Evolutionary conservation across 2,329 filamentous ascomycete species (phyloP).

Genomic region (Fusarium mangiferae): DNA sequence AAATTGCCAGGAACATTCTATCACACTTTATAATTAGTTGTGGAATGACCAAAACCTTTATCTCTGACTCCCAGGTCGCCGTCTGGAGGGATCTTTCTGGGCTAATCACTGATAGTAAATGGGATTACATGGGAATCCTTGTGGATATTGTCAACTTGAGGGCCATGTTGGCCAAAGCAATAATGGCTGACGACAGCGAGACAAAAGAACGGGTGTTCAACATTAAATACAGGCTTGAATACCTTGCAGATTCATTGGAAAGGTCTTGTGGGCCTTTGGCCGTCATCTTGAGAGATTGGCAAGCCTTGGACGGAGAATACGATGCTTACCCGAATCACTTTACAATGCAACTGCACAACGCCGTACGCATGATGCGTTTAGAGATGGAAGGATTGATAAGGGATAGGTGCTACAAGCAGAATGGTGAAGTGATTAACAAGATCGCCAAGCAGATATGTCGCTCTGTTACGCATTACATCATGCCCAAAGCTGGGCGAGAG

Average conservation of each 20-base stretch:
- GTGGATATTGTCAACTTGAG: not conserved
- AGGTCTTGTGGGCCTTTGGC: not conserved
- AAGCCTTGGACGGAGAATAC: not conserved
- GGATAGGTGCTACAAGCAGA: not conserved
- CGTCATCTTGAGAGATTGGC: not conserved
- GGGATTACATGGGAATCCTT: not conserved
- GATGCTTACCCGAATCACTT: not conserved
- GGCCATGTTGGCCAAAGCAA: not conserved
- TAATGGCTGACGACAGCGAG: not conserved
- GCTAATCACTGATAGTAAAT: not conserved
- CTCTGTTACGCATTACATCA: not conserved
- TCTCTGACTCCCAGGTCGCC: not conserved
- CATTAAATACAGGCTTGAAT: not conserved
- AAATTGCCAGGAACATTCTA: not conserved
- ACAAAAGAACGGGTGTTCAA: not conserved
- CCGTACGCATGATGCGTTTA: not conserved
- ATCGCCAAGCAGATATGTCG: not conserved
- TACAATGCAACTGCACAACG: not conserved
- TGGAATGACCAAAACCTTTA: not conserved
- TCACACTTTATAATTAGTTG: not conserved
- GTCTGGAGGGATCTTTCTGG: not conserved
- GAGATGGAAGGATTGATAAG: not conserved
- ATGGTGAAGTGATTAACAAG: not conserved
- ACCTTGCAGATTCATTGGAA: not conserved
- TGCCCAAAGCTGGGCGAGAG: not conserved